These are phyloP conservation scores for Aegilops tauschii DNA, from an alignment of 176 grass and related monocot species.

Conservation along the genomic window DNA sequence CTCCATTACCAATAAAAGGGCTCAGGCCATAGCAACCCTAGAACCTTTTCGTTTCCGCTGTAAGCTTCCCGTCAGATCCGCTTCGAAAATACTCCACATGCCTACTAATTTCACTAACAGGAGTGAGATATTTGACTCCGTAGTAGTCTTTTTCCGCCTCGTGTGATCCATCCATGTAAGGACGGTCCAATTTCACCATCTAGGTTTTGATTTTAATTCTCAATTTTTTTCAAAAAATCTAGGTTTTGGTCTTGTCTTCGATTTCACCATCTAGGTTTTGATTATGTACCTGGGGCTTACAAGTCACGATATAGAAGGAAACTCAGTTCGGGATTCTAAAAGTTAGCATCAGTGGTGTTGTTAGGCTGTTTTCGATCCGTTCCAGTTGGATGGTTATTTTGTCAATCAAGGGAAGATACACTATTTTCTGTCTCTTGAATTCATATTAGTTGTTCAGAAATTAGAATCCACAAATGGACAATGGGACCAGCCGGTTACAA, in stretches of 20 bases:
- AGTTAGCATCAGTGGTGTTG: background rate
- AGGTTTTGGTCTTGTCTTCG: background rate
- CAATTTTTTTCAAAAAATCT: too few relatives aligned
- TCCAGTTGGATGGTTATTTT: background rate
- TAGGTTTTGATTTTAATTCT: too few relatives aligned
- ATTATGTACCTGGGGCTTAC: background rate
- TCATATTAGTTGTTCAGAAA: background rate
- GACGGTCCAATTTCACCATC: background rate
- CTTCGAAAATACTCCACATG: background rate
- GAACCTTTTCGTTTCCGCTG: background rate
- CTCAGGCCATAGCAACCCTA: background rate
- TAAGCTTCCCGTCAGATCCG: background rate
- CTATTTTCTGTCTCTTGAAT: background rate
- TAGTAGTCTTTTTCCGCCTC: background rate
- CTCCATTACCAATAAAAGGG: background rate
- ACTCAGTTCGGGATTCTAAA: background rate
- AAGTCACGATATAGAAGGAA: background rate
- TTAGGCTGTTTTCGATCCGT: background rate
- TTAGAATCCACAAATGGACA: background rate
- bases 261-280: background rate
- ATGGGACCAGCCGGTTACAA: background rate
- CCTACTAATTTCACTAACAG: background rate
- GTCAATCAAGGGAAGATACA: background rate
- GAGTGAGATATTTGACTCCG: background rate
- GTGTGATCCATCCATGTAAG: background rate